Conservation (phyloP, 2,329 filamentous ascomycete species). For the Aureobasidium pullulans region DNA sequence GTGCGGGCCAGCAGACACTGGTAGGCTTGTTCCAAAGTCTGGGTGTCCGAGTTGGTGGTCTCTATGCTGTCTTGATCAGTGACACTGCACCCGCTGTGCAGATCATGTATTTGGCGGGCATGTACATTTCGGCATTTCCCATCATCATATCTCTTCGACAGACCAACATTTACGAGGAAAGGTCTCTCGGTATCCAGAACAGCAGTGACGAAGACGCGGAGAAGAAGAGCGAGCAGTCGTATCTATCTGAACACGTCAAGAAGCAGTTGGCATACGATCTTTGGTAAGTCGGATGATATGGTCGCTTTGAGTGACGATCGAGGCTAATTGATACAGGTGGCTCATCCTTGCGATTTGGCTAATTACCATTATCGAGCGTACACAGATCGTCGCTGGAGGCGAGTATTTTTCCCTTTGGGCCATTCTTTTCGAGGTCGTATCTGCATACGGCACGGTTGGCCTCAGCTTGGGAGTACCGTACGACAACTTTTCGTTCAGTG, state of each 20-base stretch:
- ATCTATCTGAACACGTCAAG: slow-evolving; percentile 25
- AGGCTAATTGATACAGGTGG: slow-evolving; percentile 17
- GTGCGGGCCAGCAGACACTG: slow-evolving; percentile 48
- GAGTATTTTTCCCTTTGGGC: slow-evolving; percentile 30
- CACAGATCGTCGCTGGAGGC: slow-evolving; percentile 7
- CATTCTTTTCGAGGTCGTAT: slow-evolving; percentile 34
- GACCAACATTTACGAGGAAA: slow-evolving; percentile 66
- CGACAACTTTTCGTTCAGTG: slow-evolving; percentile 35
- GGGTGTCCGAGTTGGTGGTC: slow-evolving; percentile 55
- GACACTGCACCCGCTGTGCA: slow-evolving; percentile 50
- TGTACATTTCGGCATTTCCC: slow-evolving; percentile 60
- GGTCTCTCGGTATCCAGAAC: slow-evolving; percentile 54
- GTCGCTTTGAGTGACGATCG: neutral
- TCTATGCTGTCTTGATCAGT: slow-evolving; percentile 57
- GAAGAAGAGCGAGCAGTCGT: slow-evolving; percentile 51
- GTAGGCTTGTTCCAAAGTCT: slow-evolving; percentile 60
- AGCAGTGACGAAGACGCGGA: slow-evolving; percentile 47
- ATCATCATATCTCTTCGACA: slow-evolving; percentile 58
- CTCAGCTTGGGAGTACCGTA: slow-evolving; percentile 32
- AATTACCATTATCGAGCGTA: slow-evolving; percentile 32
- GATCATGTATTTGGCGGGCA: slow-evolving; percentile 56
- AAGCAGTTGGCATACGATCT: slow-evolving; percentile 34
- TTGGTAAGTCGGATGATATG: slow-evolving; percentile 22
- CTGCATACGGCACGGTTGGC: slow-evolving; percentile 24
- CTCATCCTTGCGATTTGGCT: slow-evolving; percentile 33